Evolutionary conservation across 129 eudicot genomes (phyloP), one percentile per base, ranked within the genome.

Genomic region (Pseudognaphalium luteoalbum): DNA sequence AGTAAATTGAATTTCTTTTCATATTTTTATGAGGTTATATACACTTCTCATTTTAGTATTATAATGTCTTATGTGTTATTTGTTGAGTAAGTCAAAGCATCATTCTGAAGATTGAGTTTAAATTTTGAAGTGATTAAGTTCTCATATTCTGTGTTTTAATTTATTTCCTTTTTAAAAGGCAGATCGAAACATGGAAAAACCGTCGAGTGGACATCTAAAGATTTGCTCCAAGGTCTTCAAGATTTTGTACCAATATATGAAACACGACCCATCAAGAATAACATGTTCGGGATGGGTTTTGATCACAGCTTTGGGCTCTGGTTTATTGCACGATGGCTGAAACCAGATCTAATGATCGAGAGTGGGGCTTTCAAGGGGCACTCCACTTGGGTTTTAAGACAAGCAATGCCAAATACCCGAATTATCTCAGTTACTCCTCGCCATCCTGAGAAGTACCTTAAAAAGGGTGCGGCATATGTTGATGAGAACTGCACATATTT

Each of bases 321-420:
- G 98, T 94, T 94, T 73, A 89, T 94, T 69, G 79, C 98, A 6
- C 93, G 91, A 47, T 89, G 97, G 98, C 85, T 94, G 75, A 84
- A 94, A 76, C 98, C 98, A 35, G 97, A 87, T 19, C 80, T 94
- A 74, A 88, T 94, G 98, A 91, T 94, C n/a, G 98, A 94, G 82
- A 94, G 98, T 32, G 98, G 98, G 64, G 97, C 98, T 74, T 94
- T 94, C 83, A 94, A 94, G 82, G 98, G 98, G 65, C 98, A 94
- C 72, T 94, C 98, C 25, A 94, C 98, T 5, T 94, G 98, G 98
- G 96, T 94, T 15, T 86, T 94, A 81, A 88, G 98, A 70, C 98
- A 91, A 82, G 96, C 98, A 78, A 91, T 86, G 96, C 98, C 97
- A 35, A 88, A 89, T 76, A 89, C 89, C 61, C 89, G 86, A 72